Base-by-base conservation (phyloP, 2,329 filamentous ascomycete species). In the Helminthosporium solani region DNA sequence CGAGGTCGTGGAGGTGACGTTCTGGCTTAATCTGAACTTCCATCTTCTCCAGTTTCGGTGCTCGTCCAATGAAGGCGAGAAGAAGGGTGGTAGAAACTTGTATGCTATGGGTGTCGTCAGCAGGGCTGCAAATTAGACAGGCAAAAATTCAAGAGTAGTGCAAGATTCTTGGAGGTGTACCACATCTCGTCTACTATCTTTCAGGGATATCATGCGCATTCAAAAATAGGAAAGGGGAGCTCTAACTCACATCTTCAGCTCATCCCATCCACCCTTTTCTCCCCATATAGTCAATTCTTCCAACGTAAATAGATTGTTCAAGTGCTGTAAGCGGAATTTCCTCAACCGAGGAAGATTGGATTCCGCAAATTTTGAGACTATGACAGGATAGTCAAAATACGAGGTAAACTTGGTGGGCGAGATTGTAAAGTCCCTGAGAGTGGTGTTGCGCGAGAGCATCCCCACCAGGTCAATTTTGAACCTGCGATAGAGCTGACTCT, bases 201-300 rank as follows among this genome's bases (percentile, higher is more conserved):
- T 25, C 9, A 25, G 23, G 23, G 23, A n/a, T n/a, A n/a, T n/a
- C n/a, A n/a, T n/a, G n/a, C n/a, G n/a, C n/a, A n/a, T n/a, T n/a
- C n/a, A n/a, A n/a, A n/a, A n/a, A n/a, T n/a, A n/a, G n/a, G n/a
- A n/a, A n/a, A n/a, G n/a, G n/a, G n/a, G n/a, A n/a, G 8, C 7
- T 9, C 8, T 11, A 7, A 21, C 34, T 36, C 11, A 21, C 34
- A 7, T 21, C 11, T 36, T 18, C 15, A 49, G 33, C 4, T 36
- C 11, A 11, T 42, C 15, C 46, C 46, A 49, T 25, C 38, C 33
- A 31, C 25, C 28, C n/a, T 25, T 28, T 7, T 37, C 25, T 25
- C 36, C 46, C 46, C 46, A 49, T 23, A 45, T 21, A 18, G 27
- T 21, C 18, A 49, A 33, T 28, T 49, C 46, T 23, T 14, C 12